phyloP scores from a whole-genome alignment of 2,329 filamentous ascomycete species.

The Verticillium zaregamsianum region DNA sequence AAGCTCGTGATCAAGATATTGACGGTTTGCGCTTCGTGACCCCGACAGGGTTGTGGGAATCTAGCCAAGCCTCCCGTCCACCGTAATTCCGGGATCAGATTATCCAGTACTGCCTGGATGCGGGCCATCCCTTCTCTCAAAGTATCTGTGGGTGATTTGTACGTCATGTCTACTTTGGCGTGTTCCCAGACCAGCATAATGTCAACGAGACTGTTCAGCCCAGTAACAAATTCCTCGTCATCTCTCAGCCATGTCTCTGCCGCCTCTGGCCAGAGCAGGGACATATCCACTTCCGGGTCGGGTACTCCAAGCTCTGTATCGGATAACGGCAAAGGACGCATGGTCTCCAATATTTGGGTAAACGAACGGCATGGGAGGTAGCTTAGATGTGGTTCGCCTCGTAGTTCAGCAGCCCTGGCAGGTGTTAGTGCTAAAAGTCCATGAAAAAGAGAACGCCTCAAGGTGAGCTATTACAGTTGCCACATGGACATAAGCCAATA shows the following conservation, averaged over 20 bases:
- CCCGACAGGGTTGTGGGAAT: slow-evolving; percentile 19
- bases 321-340: slow-evolving; percentile 20
- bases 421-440: not conserved
- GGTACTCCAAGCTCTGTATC: slow-evolving; percentile 22
- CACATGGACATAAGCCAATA: slow-evolving; percentile 28
- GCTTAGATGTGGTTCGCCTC: slow-evolving; percentile 20
- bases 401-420: slow-evolving; percentile 19
- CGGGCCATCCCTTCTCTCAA: slow-evolving; percentile 11
- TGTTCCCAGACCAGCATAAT: slow-evolving; percentile 26
- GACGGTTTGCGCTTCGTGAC: slow-evolving; percentile 31
- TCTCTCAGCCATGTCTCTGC: slow-evolving; percentile 25
- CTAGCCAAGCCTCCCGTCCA: slow-evolving; percentile 31
- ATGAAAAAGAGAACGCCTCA: too few species aligned
- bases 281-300: slow-evolving; percentile 9
- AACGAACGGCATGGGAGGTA: slow-evolving; percentile 13
- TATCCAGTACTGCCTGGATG: slow-evolving; percentile 24
- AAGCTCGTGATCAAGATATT: slow-evolving; percentile 32
- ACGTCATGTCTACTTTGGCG: slow-evolving; percentile 14
- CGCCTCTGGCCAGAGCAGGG: slow-evolving; percentile 3
- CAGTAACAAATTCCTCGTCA: slow-evolving; percentile 23
- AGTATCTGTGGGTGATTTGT: slow-evolving; percentile 13
- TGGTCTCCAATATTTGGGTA: slow-evolving; percentile 16
- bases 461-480: not conserved
- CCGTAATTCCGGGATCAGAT: slow-evolving; percentile 25
- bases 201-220: slow-evolving; percentile 26